Percentiles rank a stretch among this genome's conserved stretches.
Conservation (phyloP, 352 stramenopile genomes). For the Phytophthora tentaculata region DNA sequence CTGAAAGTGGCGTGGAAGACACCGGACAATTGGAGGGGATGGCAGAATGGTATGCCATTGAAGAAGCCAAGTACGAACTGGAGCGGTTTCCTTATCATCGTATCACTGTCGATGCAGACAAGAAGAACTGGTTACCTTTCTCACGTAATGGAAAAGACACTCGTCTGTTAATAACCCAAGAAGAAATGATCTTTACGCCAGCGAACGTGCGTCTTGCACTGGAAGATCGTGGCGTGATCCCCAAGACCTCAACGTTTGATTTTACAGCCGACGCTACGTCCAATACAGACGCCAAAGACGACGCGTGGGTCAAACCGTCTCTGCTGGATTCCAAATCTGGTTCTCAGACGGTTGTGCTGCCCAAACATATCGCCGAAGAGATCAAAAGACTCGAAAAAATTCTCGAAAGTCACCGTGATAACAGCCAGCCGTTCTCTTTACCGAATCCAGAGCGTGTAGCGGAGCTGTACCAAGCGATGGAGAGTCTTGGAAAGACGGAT, state of each 20-base stretch:
- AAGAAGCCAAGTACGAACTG: constrained; percentile 73
- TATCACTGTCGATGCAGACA: constrained; percentile 63
- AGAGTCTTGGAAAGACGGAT: constrained; percentile 72
- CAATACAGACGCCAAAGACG: background rate
- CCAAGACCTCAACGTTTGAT: constrained; percentile 36
- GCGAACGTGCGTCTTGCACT: constrained; percentile 65
- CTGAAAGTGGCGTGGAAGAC: constrained; percentile 35
- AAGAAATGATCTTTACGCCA: constrained; percentile 67
- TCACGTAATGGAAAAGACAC: constrained; percentile 66
- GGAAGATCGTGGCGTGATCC: constrained; percentile 75
- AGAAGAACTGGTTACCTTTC: constrained; percentile 54
- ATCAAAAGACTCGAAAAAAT: constrained; percentile 60
- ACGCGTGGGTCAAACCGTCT: constrained; percentile 24
- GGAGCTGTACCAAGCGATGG: constrained; percentile 66
- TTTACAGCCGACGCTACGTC: background rate
- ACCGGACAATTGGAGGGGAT: constrained; percentile 63
- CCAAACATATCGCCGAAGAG: constrained; percentile 60
- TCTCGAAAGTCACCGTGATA: constrained; percentile 45
- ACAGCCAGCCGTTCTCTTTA: constrained; percentile 34
- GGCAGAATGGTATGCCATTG: constrained; percentile 74
- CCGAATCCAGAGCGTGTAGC: constrained; percentile 72
- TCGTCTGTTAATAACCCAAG: constrained; percentile 60
- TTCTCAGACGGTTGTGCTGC: constrained; percentile 27
- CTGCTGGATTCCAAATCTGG: constrained; percentile 14
- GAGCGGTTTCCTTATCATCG: constrained; percentile 69